phyloP scores from a whole-genome alignment of 768 basidiomycete genomes.

The Gyrodon lividus region DNA sequence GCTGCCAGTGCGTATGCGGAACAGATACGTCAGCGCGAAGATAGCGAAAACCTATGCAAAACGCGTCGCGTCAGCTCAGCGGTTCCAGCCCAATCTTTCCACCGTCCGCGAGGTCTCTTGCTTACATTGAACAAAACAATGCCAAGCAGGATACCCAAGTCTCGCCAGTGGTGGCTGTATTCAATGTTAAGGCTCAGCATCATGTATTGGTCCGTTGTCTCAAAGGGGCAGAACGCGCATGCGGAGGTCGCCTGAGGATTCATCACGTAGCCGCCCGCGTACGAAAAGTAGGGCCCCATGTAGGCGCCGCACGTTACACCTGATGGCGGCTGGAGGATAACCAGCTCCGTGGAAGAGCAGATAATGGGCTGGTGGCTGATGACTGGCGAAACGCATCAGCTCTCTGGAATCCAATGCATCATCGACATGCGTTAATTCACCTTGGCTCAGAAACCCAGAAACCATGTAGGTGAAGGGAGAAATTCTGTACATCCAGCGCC shows the following conservation, averaged over 20 bases:
- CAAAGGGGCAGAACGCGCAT: constrained; percentile 57
- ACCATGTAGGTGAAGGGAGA: constrained; percentile 54
- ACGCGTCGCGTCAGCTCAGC: not conserved
- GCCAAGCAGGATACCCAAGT: constrained; percentile 51
- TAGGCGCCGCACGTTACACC: constrained; percentile 55
- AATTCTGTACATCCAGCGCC: constrained; percentile 39
- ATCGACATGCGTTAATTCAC: not conserved
- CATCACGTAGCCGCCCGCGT: constrained; percentile 54
- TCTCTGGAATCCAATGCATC: not conserved
- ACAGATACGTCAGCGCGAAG: constrained; percentile 31
- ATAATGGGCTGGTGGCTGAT: constrained; percentile 42
- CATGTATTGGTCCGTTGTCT: constrained; percentile 49
- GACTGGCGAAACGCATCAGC: constrained; percentile 23
- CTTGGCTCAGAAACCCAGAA: constrained; percentile 39
- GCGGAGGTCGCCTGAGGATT: constrained; percentile 48
- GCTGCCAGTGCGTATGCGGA: constrained; percentile 27
- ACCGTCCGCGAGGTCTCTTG: not conserved
- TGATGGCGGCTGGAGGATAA: constrained; percentile 49
- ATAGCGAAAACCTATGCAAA: constrained; percentile 26
- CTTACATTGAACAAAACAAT: constrained; percentile 52
- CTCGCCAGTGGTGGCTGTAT: constrained; percentile 53
- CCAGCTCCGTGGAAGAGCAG: constrained; percentile 55
- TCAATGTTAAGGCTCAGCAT: constrained; percentile 53
- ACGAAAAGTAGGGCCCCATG: constrained; percentile 46
- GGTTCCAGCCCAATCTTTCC: not conserved